A percentile compares a stretch with the other conserved stretches of the same genome.
These are phyloP conservation scores for Candida parachauliodes DNA, from an alignment of 805 yeast species.

Conservation along the genomic window DNA sequence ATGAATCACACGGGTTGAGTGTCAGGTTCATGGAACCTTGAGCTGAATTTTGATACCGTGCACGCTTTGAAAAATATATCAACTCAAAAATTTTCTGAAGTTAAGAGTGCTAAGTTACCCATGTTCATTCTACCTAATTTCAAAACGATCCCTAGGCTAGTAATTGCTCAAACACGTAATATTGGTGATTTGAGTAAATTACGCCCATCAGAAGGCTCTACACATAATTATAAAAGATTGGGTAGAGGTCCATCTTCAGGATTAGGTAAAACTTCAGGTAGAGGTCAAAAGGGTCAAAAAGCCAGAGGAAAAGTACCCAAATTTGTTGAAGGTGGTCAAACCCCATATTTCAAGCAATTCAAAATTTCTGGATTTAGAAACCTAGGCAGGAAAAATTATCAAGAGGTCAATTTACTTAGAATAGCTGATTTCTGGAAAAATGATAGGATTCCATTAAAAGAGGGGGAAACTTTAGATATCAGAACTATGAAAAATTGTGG, in stretches of 20 bases:
- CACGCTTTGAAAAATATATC: not conserved
- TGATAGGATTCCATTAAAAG: conserved; percentile 57
- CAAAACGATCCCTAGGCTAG: not conserved
- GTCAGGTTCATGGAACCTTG: too few species aligned
- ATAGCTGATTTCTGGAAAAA: conserved; percentile 68
- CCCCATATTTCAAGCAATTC: conserved; percentile 78
- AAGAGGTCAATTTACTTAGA: conserved; percentile 61
- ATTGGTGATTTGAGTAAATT: conserved; percentile 51
- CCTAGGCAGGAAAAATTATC: conserved; percentile 49
- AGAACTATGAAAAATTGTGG: conserved; percentile 73
- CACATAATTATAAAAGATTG: conserved; percentile 60
- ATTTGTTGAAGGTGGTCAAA: conserved; percentile 99
- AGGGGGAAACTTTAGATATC: conserved; percentile 69
- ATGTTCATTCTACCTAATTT: conserved; percentile 8
- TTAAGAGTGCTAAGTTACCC: not conserved
- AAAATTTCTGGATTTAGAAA: conserved; percentile 88
- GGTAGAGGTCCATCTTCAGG: conserved; percentile 97
- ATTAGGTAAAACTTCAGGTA: conserved; percentile 89
- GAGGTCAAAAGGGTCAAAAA: conserved; percentile 99
- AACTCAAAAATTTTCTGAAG: conserved; percentile 2
- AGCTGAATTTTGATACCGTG: not conserved
- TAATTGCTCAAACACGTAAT: conserved; percentile 20
- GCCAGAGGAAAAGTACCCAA: conserved; percentile 87
- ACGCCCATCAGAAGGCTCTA: conserved; percentile 61
- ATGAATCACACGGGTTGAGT: too few species aligned